phyloP scores from a whole-genome alignment of 2,329 filamentous ascomycete genomes.

The Epicoccum nigrum region DNA sequence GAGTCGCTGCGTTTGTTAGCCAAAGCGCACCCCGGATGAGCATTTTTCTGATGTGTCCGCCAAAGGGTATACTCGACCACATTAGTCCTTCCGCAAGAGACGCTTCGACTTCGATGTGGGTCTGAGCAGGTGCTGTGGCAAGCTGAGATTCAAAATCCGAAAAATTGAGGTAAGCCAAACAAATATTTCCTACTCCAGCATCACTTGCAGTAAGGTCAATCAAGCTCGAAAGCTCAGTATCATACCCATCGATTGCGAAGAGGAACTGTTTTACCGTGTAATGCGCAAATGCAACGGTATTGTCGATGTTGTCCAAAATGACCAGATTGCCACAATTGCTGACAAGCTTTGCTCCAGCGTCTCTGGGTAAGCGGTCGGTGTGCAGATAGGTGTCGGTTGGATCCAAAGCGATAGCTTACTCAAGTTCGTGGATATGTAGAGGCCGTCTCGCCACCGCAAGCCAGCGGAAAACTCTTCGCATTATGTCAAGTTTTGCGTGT shows the following conservation, averaged over 20 bases:
- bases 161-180: not conserved
- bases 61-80: not conserved
- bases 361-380: not conserved
- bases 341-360: not conserved
- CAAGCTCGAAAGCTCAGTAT: not conserved
- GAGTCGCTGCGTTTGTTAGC: too few relatives aligned
- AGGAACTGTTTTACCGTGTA: not conserved
- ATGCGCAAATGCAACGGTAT: not conserved
- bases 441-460: too few relatives aligned
- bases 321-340: not conserved
- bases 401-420: conserved; percentile 9
- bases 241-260: not conserved
- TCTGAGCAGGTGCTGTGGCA: not conserved
- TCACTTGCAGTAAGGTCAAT: not conserved
- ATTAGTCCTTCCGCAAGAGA: not conserved
- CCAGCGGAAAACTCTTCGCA: too few relatives aligned
- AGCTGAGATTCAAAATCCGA: not conserved
- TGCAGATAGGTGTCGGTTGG: conserved; percentile 16
- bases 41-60: not conserved
- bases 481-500: too few relatives aligned
- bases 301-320: not conserved
- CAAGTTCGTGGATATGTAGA: too few relatives aligned
- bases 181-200: not conserved
- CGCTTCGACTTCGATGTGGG: not conserved
- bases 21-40: not conserved